These are phyloP conservation scores for Didymella pinodella DNA, from an alignment of 2,329 filamentous ascomycete genomes.

Conservation along the genomic window DNA sequence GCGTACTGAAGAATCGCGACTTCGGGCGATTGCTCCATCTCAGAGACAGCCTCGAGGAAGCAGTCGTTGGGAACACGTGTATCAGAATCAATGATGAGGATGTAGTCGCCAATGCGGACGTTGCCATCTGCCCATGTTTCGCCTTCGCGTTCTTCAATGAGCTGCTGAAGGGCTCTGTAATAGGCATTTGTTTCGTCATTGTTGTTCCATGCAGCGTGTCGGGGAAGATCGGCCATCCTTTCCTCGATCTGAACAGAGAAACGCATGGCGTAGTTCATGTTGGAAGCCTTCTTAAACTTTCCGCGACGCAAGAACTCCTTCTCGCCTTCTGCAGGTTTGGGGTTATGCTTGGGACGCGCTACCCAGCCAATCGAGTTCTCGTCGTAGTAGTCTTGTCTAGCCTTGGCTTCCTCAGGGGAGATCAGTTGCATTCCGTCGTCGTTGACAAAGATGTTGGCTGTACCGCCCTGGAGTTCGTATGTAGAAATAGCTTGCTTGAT, in stretches of 20 bases:
- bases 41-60: slow-evolving; percentile 78
- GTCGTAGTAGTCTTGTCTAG: slow-evolving; percentile 59
- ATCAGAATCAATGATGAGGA: slow-evolving; percentile 65
- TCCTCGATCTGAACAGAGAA: slow-evolving; percentile 70
- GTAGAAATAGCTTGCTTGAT: slow-evolving; percentile 71
- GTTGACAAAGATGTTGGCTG: slow-evolving; percentile 73
- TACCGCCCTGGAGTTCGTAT: slow-evolving; percentile 65
- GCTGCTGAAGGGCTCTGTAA: slow-evolving; percentile 60
- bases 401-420: slow-evolving; percentile 54
- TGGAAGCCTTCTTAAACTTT: slow-evolving; percentile 64
- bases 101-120: slow-evolving; percentile 85
- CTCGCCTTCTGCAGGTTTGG: slow-evolving; percentile 29
- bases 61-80: slow-evolving; percentile 69
- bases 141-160: slow-evolving; percentile 70
- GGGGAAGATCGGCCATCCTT: slow-evolving; percentile 55
- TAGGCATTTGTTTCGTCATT: slow-evolving; percentile 49
- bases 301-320: slow-evolving; percentile 40
- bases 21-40: slow-evolving; percentile 81
- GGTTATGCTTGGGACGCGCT: slow-evolving; percentile 55
- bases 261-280: slow-evolving; percentile 76
- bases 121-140: slow-evolving; percentile 82
- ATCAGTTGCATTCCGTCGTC: slow-evolving; percentile 73
- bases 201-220: slow-evolving; percentile 39
- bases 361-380: slow-evolving; percentile 61
- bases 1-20: slow-evolving; percentile 81